A percentile compares a stretch with the other conserved stretches of the same genome.
Evolutionary conservation across 164 flowering plant species (phyloP).

Genomic region (Magnolia officinalis): DNA sequence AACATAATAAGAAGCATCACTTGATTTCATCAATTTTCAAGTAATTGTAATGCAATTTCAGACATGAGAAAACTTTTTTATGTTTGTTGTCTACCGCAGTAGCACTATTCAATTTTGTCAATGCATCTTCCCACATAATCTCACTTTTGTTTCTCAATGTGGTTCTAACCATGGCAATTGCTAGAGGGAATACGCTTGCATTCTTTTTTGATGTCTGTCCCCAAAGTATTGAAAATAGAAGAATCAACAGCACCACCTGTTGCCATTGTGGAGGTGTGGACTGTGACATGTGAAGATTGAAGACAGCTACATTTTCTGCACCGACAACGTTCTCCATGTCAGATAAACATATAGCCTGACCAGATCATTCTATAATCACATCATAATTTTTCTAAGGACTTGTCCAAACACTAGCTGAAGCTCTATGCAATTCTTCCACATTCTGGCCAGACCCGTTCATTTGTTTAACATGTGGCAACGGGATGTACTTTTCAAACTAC

Average conservation of each 20-base stretch:
- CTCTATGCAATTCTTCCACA: no score
- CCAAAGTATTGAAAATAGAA: not conserved
- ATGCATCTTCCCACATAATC: slow-evolving; percentile 11
- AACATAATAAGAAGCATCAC: slow-evolving; percentile 18
- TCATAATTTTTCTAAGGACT: no score
- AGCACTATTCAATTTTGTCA: slow-evolving; percentile 5
- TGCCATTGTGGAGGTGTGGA: slow-evolving; percentile 2
- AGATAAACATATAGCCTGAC: no score
- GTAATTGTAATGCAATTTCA: slow-evolving; percentile 17
- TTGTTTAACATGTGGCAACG: no score
- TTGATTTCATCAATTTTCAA: slow-evolving; percentile 17
- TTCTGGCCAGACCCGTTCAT: no score
- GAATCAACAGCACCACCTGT: slow-evolving; percentile 10
- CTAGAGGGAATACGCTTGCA: slow-evolving; percentile 26
- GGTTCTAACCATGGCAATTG: slow-evolving; percentile 16
- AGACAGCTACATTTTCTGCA: no score
- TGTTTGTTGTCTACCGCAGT: slow-evolving; percentile 4
- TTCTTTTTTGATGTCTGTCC: slow-evolving; percentile 11
- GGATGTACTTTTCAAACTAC: no score
- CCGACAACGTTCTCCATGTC: no score
- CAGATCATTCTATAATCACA: no score
- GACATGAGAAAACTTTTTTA: slow-evolving; percentile 11
- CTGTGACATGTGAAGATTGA: no score
- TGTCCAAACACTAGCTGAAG: no score
- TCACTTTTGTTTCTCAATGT: slow-evolving; percentile 11